Evolutionary conservation across 2,329 filamentous ascomycete species (phyloP).

Genomic region (Botrytis byssoidea): DNA sequence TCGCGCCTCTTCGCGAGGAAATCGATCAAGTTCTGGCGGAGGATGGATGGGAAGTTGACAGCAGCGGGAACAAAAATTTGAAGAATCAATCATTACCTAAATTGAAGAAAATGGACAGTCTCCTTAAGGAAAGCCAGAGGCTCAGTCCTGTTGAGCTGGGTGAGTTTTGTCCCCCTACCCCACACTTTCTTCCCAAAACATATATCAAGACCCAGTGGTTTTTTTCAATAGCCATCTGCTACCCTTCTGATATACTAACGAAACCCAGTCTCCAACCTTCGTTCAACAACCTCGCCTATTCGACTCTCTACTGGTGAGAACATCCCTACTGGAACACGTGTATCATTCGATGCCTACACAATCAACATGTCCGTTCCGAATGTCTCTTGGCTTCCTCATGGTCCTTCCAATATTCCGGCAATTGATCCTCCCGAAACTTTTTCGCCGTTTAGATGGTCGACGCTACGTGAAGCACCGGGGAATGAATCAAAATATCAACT

Average conservation of each 20-base stretch:
- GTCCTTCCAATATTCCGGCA: background rate
- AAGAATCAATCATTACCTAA: slow-evolving; percentile 33
- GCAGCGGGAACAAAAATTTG: slow-evolving; percentile 34
- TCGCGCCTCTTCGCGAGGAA: slow-evolving; percentile 32
- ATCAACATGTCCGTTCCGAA: slow-evolving; percentile 26
- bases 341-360: slow-evolving; percentile 39
- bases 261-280: slow-evolving; percentile 23
- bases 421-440: background rate
- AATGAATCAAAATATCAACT: slow-evolving; percentile 8
- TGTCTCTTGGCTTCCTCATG: background rate
- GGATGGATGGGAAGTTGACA: slow-evolving; percentile 49
- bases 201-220: too few relatives aligned
- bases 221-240: too few relatives aligned
- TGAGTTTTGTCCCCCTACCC: background rate
- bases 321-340: slow-evolving; percentile 10
- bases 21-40: slow-evolving; percentile 35
- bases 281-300: background rate
- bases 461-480: background rate
- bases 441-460: background rate
- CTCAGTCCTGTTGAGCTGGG: slow-evolving; percentile 35
- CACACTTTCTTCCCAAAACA: too few relatives aligned
- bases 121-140: slow-evolving; percentile 44
- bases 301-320: slow-evolving; percentile 29
- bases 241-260: slow-evolving; percentile 11
- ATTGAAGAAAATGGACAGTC: slow-evolving; percentile 43